Conservation (phyloP, 164 flowering plant genomes). For the Malania oleifera region DNA sequence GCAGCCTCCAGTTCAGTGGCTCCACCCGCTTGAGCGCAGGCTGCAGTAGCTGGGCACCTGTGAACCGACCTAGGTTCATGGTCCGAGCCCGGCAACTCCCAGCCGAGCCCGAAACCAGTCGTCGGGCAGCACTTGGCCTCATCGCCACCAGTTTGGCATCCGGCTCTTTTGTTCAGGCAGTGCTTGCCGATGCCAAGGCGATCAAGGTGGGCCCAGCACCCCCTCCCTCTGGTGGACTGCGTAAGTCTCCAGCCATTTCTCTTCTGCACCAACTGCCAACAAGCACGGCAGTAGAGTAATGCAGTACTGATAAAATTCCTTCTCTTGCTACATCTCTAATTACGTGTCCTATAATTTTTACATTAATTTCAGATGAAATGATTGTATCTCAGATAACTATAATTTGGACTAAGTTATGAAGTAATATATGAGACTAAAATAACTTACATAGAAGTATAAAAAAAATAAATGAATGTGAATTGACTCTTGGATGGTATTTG, state of each 20-base stretch:
- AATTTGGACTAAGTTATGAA: too few relatives aligned
- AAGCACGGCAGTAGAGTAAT: too few relatives aligned
- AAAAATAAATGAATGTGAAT: too few relatives aligned
- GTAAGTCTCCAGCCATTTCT: constrained; percentile 40
- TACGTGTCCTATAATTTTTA: too few relatives aligned
- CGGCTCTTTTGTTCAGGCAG: constrained; percentile 66
- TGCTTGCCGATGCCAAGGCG: constrained; percentile 61
- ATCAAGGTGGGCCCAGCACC: constrained; percentile 92
- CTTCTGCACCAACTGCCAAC: too few relatives aligned
- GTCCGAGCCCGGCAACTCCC: constrained; percentile 60
- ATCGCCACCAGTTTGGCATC: constrained; percentile 70
- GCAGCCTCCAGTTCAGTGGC: constrained; percentile 54
- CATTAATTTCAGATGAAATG: too few relatives aligned
- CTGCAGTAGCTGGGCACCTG: constrained; percentile 24
- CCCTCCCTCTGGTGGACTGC: constrained; percentile 86
- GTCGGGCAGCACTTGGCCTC: constrained; percentile 69
- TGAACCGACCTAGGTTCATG: constrained; percentile 29
- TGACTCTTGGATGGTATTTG: too few relatives aligned
- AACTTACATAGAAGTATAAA: too few relatives aligned
- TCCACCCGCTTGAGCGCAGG: constrained; percentile 37
- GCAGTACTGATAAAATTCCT: too few relatives aligned
- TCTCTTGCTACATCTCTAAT: too few relatives aligned
- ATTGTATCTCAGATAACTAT: too few relatives aligned
- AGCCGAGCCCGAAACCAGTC: constrained; percentile 56
- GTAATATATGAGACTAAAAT: too few relatives aligned